phyloP scores from a whole-genome alignment of 2,329 filamentous ascomycete species.

The Cadophora gregata region DNA sequence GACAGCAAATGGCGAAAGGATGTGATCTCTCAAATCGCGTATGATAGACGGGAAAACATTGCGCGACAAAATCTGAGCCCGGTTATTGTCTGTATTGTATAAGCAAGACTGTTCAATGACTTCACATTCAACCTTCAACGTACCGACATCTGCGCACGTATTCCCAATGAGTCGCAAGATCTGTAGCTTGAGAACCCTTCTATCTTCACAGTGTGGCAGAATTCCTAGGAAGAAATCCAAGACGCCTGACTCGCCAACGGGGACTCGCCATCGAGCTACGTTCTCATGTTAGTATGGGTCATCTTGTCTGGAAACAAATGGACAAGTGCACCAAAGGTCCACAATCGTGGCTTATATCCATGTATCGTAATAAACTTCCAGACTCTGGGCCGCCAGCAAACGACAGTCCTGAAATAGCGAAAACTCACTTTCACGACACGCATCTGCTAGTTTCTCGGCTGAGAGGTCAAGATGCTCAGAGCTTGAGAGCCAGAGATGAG shows the following conservation, averaged over 20 bases:
- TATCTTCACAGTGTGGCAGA: not conserved
- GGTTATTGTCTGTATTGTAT: not conserved
- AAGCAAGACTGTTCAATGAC: not conserved
- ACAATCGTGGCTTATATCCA: not conserved
- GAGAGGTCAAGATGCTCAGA: constrained; percentile 1
- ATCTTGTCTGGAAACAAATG: not conserved
- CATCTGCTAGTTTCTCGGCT: constrained; percentile 6
- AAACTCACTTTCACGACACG: constrained; percentile 10
- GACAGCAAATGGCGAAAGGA: not conserved
- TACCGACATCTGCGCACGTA: constrained; percentile 8
- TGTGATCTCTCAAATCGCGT: not conserved
- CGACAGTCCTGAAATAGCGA: not conserved
- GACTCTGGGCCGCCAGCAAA: not conserved
- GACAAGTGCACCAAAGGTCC: not conserved
- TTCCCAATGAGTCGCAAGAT: constrained; percentile 1
- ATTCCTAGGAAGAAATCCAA: not conserved
- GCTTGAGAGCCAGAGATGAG: constrained; percentile 3
- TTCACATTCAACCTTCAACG: not conserved
- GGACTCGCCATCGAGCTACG: constrained; percentile 1
- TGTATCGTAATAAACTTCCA: not conserved
- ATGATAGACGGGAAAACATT: not conserved
- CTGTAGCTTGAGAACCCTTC: not conserved
- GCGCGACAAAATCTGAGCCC: not conserved
- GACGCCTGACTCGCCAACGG: constrained; percentile 2
- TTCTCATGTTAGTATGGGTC: not conserved